Percentiles rank a stretch among this genome's conserved stretches.
These are phyloP conservation scores for Deinandra increscens DNA, from an alignment of 129 eudicot species.

Conservation along the genomic window DNA sequence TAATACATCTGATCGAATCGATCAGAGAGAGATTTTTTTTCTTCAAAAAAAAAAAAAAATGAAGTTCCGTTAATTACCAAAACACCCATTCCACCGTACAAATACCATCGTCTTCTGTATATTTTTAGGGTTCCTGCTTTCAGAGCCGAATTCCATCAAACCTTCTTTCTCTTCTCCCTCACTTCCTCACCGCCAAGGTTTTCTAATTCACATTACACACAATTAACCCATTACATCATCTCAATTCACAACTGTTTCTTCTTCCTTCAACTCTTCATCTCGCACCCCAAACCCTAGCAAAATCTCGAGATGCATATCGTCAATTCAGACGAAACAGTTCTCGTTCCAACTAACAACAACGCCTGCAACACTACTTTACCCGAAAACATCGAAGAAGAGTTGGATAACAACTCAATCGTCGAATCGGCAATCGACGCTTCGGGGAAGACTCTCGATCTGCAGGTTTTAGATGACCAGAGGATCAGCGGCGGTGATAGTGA, in stretches of 20 bases:
- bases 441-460: conserved; percentile 59
- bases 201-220: conserved; percentile 3
- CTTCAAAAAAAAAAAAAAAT: no score
- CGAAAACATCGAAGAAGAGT: conserved; percentile 30
- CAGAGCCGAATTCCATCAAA: conserved; percentile 23
- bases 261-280: background rate
- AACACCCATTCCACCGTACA: conserved; percentile 21
- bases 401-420: conserved; percentile 20
- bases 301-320: conserved; percentile 34
- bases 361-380: background rate
- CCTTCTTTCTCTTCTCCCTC: conserved; percentile 8
- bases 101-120: conserved; percentile 23
- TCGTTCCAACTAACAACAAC: conserved; percentile 17
- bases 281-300: conserved; percentile 33
- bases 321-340: conserved; percentile 24
- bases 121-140: conserved; percentile 35
- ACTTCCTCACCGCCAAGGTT: conserved; percentile 13
- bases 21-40: no score
- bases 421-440: conserved; percentile 56
- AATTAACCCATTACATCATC: conserved; percentile 7
- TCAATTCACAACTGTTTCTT: background rate
- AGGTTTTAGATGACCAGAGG: conserved; percentile 29
- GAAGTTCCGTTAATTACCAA: background rate
- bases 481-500: conserved; percentile 8
- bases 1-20: no score